These are phyloP conservation scores for Fragaria vesca DNA, from an alignment of 306 rosid genomes.

Conservation along the genomic window DNA sequence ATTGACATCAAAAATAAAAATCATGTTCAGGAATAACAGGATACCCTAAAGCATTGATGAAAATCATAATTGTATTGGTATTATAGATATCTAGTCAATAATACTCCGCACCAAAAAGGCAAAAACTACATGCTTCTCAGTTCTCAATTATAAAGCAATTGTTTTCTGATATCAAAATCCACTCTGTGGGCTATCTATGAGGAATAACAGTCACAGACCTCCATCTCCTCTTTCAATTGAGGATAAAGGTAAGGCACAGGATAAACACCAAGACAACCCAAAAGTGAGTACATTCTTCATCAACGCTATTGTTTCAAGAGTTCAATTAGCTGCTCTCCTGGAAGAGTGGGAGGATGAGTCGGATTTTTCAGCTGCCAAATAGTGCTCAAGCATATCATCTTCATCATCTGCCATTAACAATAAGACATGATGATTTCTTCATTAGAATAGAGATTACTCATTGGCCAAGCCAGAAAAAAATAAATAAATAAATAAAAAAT, in stretches of 20 bases:
- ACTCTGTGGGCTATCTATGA: constrained; percentile 12
- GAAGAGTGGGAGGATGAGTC: constrained; percentile 69
- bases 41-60: neutral
- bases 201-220: constrained; percentile 15
- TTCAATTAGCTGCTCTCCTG: constrained; percentile 53
- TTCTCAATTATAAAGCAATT: neutral
- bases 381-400: constrained; percentile 99
- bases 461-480: neutral
- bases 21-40: neutral
- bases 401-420: constrained; percentile 66
- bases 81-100: neutral
- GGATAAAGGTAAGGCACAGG: constrained; percentile 11
- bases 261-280: constrained; percentile 5
- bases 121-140: neutral
- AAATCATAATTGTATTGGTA: neutral
- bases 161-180: constrained; percentile 2
- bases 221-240: constrained; percentile 6
- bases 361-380: constrained; percentile 87
- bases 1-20: neutral
- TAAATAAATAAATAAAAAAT: neutral
- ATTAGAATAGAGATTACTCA: neutral
- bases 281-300: neutral
- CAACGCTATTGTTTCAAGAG: neutral
- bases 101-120: neutral
- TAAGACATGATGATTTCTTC: constrained; percentile 16